phyloP scores from a whole-genome alignment of 2,329 filamentous ascomycete species.

The Colletotrichum liaoningense region DNA sequence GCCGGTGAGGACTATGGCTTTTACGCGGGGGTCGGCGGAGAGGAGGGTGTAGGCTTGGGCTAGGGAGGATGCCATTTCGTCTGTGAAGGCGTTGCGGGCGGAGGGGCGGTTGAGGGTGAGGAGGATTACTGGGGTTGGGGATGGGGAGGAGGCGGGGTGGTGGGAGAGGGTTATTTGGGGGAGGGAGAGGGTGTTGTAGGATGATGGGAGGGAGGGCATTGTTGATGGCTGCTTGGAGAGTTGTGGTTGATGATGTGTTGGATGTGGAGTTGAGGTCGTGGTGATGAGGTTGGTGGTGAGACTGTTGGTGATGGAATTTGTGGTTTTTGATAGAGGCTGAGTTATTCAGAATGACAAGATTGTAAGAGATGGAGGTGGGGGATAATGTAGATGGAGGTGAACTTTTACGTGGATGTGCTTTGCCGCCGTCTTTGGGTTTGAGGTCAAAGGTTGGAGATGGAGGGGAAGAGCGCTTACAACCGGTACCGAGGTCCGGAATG shows the following conservation, averaged over 20 bases:
- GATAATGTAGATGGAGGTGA: no score
- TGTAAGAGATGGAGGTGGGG: no score
- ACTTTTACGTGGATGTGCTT: no score
- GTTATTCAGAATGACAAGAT: not conserved
- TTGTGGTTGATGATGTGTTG: not conserved
- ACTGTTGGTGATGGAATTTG: not conserved
- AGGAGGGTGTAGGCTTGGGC: slow-evolving; percentile 63
- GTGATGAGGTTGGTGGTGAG: not conserved
- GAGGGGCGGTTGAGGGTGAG: slow-evolving; percentile 73
- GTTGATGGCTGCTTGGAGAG: not conserved
- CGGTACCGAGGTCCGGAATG: slow-evolving; percentile 27
- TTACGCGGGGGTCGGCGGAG: slow-evolving; percentile 65
- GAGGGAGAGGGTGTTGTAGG: slow-evolving; percentile 55
- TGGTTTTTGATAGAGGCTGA: not conserved
- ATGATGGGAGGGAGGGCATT: slow-evolving; percentile 42
- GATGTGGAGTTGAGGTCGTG: not conserved
- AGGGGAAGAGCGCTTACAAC: slow-evolving; percentile 13
- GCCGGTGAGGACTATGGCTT: slow-evolving; percentile 65
- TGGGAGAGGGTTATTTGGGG: slow-evolving; percentile 61
- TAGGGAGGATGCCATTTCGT: slow-evolving; percentile 71
- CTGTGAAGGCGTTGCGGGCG: slow-evolving; percentile 77
- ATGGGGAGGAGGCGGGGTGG: slow-evolving; percentile 60
- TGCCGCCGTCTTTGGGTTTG: not conserved
- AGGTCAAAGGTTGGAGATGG: not conserved
- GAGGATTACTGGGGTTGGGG: slow-evolving; percentile 71